These are phyloP conservation scores for Cantharellus anzutake DNA, from an alignment of 768 basidiomycete genomes.

Conservation along the genomic window DNA sequence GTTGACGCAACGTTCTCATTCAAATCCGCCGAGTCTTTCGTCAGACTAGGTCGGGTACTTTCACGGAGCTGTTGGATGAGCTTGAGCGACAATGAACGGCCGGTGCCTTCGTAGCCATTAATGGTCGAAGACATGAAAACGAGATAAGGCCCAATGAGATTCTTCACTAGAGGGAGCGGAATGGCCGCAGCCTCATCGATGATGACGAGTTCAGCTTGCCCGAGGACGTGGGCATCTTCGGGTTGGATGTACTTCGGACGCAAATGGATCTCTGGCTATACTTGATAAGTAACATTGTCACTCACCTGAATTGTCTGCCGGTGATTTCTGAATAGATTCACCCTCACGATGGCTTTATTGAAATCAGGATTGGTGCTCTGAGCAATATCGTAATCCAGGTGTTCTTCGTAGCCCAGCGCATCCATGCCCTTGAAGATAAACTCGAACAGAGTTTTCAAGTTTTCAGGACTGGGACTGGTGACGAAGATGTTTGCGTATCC, in stretches of 20 bases:
- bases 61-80: conserved; percentile 94
- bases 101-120: conserved; percentile 98
- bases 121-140: conserved; percentile 99
- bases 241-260: conserved; percentile 83
- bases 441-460: conserved; percentile 93
- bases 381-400: conserved; percentile 90
- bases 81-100: conserved; percentile 94
- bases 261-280: not conserved
- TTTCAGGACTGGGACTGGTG: conserved; percentile 93
- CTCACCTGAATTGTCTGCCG: conserved; percentile 88
- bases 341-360: conserved; percentile 86
- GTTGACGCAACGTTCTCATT: conserved; percentile 23
- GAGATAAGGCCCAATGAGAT: conserved; percentile 84
- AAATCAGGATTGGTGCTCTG: conserved; percentile 92
- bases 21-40: conserved; percentile 32
- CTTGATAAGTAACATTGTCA: not conserved
- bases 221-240: conserved; percentile 91
- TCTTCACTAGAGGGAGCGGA: conserved; percentile 85
- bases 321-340: conserved; percentile 84
- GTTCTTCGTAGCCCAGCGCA: conserved; percentile 87
- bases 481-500: conserved; percentile 98
- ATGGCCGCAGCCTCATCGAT: conserved; percentile 99
- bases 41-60: conserved; percentile 59
- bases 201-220: conserved; percentile 92
- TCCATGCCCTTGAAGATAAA: conserved; percentile 97